A percentile compares a stretch with the other conserved stretches of the same genome.
phyloP scores from a whole-genome alignment of 2,329 filamentous ascomycete species.

The Leptographium wingfieldii region DNA sequence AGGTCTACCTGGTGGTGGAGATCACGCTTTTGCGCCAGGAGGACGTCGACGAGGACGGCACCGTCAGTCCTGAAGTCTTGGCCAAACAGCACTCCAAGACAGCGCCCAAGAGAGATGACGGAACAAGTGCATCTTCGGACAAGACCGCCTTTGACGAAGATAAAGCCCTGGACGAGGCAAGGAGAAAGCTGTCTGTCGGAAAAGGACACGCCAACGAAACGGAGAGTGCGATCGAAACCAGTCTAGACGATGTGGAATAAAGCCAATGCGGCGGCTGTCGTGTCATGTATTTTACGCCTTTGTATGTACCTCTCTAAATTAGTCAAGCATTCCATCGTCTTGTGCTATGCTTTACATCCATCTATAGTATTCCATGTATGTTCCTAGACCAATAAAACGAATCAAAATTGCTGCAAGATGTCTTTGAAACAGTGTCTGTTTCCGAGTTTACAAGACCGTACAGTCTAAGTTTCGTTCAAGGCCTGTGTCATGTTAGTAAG shows the following conservation, averaged over 20 bases:
- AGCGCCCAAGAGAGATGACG: not conserved
- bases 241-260: conserved; percentile 13
- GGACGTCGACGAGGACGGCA: conserved; percentile 47
- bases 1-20: conserved; percentile 68
- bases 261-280: not conserved
- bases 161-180: not conserved
- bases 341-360: too few relatives aligned
- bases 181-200: not conserved
- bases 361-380: not conserved
- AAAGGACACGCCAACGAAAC: not conserved
- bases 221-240: conserved; percentile 9
- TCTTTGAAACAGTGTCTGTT: too few relatives aligned
- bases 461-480: not conserved
- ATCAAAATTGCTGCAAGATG: too few relatives aligned
- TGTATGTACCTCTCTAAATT: too few relatives aligned
- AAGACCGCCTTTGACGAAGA: not conserved
- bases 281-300: not conserved
- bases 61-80: conserved; percentile 29
- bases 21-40: conserved; percentile 34
- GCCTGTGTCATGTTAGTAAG: not conserved
- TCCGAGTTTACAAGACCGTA: too few relatives aligned
- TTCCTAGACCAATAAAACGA: too few relatives aligned
- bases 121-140: not conserved
- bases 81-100: conserved; percentile 15
- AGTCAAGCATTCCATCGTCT: not conserved